A percentile compares a stretch with the other conserved stretches of the same genome.
These are phyloP conservation scores for Acanthamoeba polyphaga DNA, from an alignment of 208 protist species.

Conservation along the genomic window DNA sequence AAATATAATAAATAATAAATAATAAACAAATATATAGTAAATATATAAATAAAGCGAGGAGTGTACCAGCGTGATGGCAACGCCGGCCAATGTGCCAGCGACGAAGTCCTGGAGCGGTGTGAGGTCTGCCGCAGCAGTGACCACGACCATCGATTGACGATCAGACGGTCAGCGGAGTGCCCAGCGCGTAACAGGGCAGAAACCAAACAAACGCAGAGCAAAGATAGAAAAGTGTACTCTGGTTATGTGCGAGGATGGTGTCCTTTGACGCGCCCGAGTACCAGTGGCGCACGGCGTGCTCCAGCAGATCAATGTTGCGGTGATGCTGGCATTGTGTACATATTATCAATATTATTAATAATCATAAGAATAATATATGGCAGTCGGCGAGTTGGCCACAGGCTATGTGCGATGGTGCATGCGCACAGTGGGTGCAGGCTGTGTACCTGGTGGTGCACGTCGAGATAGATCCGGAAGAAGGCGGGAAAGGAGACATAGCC, in stretches of 20 bases:
- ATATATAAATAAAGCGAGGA: too few relatives aligned
- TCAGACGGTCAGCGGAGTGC: neutral
- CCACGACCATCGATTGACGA: too few relatives aligned
- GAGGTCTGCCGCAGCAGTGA: neutral
- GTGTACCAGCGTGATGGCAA: slow-evolving; percentile 65
- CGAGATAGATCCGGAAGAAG: neutral
- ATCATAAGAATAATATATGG: neutral
- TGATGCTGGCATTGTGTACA: neutral
- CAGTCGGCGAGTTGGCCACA: too few relatives aligned
- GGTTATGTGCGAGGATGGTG: neutral
- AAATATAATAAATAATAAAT: too few relatives aligned
- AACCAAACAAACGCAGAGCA: neutral
- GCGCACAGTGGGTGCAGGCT: too few relatives aligned
- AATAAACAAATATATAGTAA: too few relatives aligned
- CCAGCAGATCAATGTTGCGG: neutral
- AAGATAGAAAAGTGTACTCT: neutral
- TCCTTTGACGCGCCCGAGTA: neutral
- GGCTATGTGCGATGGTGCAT: too few relatives aligned
- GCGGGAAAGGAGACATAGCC: neutral
- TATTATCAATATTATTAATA: neutral
- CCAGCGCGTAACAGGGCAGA: too few relatives aligned
- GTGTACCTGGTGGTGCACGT: neutral
- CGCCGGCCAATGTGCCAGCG: slow-evolving; percentile 31
- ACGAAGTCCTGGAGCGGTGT: slow-evolving; percentile 61
- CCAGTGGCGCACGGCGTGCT: neutral